Evolutionary conservation across 1,284 basidiomycete genomes (phyloP).

Genomic region (Irpex sp.): DNA sequence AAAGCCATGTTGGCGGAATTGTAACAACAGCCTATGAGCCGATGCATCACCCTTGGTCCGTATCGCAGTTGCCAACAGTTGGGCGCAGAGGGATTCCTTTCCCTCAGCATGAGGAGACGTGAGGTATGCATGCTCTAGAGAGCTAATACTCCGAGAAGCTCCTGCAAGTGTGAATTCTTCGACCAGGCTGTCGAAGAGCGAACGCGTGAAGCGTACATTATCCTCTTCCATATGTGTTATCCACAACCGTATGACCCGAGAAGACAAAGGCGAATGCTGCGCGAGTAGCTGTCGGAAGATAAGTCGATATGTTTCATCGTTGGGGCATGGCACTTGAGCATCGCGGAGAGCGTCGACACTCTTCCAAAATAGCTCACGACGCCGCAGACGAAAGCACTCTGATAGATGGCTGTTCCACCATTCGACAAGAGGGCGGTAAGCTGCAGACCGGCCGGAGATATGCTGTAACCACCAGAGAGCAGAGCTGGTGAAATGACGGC

Average conservation of each 20-base stretch:
- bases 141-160: neutral
- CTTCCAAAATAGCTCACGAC: neutral
- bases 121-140: neutral
- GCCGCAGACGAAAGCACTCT: neutral
- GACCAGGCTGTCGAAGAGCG: neutral
- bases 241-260: neutral
- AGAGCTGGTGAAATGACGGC: neutral
- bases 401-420: constrained; percentile 6
- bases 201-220: constrained; percentile 2
- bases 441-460: constrained; percentile 47
- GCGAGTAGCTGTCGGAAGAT: neutral
- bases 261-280: neutral
- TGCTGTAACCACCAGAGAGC: constrained; percentile 41
- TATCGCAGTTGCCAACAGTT: neutral
- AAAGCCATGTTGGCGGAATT: constrained; percentile 31
- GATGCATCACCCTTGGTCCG: neutral
- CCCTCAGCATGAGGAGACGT: neutral
- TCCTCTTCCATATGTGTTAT: constrained; percentile 14
- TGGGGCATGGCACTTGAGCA: neutral
- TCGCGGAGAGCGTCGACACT: neutral
- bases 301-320: neutral
- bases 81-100: neutral
- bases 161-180: neutral
- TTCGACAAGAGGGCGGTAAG: constrained; percentile 33
- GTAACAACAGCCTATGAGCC: constrained; percentile 7